Evolutionary conservation across 2,329 filamentous ascomycete species (phyloP), one percentile per base, ranked within the genome.

Genomic region (Rhinocladiella similis): DNA sequence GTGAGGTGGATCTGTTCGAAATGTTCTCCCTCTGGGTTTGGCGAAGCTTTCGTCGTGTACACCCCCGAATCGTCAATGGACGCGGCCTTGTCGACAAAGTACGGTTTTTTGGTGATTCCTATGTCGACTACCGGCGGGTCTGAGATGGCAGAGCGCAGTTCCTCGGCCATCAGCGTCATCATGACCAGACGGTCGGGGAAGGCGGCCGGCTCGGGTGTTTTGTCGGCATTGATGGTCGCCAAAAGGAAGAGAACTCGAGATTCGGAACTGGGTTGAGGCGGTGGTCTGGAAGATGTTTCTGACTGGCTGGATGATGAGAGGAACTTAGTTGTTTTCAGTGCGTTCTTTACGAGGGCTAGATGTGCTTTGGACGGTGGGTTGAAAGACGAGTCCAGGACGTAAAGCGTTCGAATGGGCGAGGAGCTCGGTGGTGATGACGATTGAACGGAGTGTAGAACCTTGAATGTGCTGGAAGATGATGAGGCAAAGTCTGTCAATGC

Each of bases 341-440:
- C 83, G 14, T 80, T 79, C 27, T 73, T 75, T 4, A 79, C 81
- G 33, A 87, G 79, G 19, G 74, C 73, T 16, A 80, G 72, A 65
- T 87, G 84, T 9, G 84, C 84, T 50, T 75, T 72, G 2, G 82
- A 84, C 1, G 84, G 84, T 10, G 84, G 84, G 60, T 87, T 87
- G 77, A 86, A 87, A 20, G 83, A 85, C 0, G 83, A 86, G 67
- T 87, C 84, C 45, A 87, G 75, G 53, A 87, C 83, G 69, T 84
- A 84, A 50, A 87, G 77, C 6, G 59, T 59, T 12, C 50, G 46
- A 25, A 57, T 57, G 4, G 48, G 50, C 16, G 50, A 45, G 3
- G 53, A 39, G 18, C 47, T 54, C 10, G 53, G 59, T 3, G 54
- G 38, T 5, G 46, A 43, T 35, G 59, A 36, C 25, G 46, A 16